Base-by-base conservation (phyloP, 768 basidiomycete species). In the Mycena chlorophos region DNA sequence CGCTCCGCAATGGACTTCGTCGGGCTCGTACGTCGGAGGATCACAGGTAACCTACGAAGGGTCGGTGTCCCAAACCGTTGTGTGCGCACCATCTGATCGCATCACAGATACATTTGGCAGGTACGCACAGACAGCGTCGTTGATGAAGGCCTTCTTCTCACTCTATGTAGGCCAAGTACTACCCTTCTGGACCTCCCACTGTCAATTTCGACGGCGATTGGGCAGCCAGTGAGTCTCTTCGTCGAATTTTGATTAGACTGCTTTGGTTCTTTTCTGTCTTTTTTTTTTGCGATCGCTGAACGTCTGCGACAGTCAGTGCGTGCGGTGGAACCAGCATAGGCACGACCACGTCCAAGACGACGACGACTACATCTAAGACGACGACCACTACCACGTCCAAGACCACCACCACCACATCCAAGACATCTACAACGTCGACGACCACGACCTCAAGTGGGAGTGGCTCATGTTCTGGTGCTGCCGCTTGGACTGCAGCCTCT, bases 71-170 rank as follows among this genome's bases (percentile, higher is more conserved):
- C 17, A 6, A 31, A 31, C 12, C 58, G 46, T 47, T 31, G 47
- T 29, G 58, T 56, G 19, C 47, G 54, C 28, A 37, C 29, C 54
- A 27, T 20, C 45, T 46, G 8, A 46, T 28, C 5, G 6, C 23
- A 42, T 28, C 5, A n/a, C 52, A 83, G 82, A 25, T 85, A 86
- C 64, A 82, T 87, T 54, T 88, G 82, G 82, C 73, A 86, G 81
- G 84, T 83, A 58, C 31, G 59, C 46, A 14, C 23, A 10, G 19
- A 31, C 27, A 5, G 1, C 16, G 16, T 6, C 19, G 19, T 10
- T 19, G n/a, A 2, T 47, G 30, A 27, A 52, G 51, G 42, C 3
- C 10, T 19, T 5, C 22, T n/a, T 51, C 20, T 52, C 23, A 46
- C 46, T 50, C n/a, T 25, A 20, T 10, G 13, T 55, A 87, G 84